phyloP scores from a whole-genome alignment of 352 stramenopile species.

The Thalassiosira hispida region DNA sequence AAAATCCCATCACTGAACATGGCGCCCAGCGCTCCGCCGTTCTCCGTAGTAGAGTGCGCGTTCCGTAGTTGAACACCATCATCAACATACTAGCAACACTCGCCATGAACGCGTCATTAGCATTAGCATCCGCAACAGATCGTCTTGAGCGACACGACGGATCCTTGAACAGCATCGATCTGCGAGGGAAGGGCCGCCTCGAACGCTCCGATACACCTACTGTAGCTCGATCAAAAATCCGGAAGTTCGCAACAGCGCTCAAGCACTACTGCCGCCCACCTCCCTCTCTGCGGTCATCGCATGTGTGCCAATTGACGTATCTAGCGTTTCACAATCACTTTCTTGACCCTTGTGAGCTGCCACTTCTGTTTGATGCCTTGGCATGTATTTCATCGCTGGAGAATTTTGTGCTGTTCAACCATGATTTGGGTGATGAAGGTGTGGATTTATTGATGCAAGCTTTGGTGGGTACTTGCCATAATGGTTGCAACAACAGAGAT shows the following conservation, averaged over 20 bases:
- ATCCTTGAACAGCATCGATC: conserved; percentile 12
- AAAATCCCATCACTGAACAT: no score
- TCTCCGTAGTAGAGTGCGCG: no score
- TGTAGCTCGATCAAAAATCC: background rate
- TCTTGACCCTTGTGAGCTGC: conserved; percentile 14
- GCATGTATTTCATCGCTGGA: background rate
- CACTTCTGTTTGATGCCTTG: conserved; percentile 14
- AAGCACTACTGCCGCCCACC: background rate
- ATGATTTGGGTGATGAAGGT: conserved; percentile 26
- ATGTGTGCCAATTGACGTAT: background rate
- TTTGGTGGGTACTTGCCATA: background rate
- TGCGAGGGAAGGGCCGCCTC: conserved; percentile 12
- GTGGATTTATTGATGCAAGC: conserved; percentile 9
- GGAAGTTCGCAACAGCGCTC: background rate
- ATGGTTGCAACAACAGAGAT: background rate
- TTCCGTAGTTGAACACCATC: no score
- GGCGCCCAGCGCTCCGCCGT: no score
- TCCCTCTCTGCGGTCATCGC: background rate
- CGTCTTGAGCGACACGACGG: conserved; percentile 16
- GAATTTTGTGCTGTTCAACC: conserved; percentile 22
- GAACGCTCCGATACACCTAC: background rate
- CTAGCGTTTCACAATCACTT: conserved; percentile 22
- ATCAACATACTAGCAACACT: background rate
- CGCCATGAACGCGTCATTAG: conserved; percentile 1
- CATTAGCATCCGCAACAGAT: conserved; percentile 1